Evolutionary conservation across 2,329 filamentous ascomycete species (phyloP), one percentile per base, ranked within the genome.

Genomic region (Cordyceps pruinosa): DNA sequence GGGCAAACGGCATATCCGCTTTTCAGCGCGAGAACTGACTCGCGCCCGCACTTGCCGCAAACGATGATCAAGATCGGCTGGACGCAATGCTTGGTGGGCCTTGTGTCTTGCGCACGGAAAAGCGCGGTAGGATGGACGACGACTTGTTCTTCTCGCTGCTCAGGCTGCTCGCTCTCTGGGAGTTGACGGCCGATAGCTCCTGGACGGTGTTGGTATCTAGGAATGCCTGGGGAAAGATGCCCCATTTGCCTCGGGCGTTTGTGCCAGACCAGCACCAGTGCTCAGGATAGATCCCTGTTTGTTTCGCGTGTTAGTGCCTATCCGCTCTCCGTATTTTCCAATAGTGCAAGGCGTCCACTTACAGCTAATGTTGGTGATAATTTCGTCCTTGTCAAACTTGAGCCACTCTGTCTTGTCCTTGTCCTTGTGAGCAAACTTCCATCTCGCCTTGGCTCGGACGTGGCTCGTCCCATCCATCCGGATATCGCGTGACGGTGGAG

Each of bases 371-470:
- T 86, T 89, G 61, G 77, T 83, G 17, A 88, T 86, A 3, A 78
- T 75, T 61, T 89, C 86, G 21, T 82, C 83, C 66, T 85, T 86
- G 30, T 86, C 84, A 64, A 89, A 82, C 61, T 72, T 76, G n/a
- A 84, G 70, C 81, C 81, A 84, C 12, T 75, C 67, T 28, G 73
- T 73, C 23, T 66, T 66, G 13, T 66, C 61, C 55, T 63, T 65
- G 10, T 75, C 72, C 50, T 73, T 73, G 23, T 72, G 73, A 49
- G 72, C 70, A 69, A 80, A 83, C 66, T 75, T 81, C 80, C 80
- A 84, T 58, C 73, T 72, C 13, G 79, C 72, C 41, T 75, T 73
- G 10, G 77, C 81, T 48, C 73, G 73, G 41, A 81, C 70, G 12
- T 73, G 73, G 56, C 75, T 80, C 34, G 72, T 72, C 12, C 72